Conservation (phyloP, 139 green algal genomes). For the Coelastrella sp. region DNA sequence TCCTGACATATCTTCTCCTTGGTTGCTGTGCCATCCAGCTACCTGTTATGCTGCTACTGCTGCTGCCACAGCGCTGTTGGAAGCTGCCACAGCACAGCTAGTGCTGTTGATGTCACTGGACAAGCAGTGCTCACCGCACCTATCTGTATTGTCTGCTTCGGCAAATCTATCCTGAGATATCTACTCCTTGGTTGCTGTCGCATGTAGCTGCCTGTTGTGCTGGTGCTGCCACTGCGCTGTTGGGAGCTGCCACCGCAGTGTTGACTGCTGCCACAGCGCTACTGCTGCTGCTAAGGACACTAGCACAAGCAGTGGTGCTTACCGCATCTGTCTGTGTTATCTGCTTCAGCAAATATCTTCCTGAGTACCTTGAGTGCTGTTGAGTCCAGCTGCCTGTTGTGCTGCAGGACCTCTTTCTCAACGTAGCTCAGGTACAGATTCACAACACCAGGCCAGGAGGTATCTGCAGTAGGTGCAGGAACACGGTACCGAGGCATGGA, state of each 20-base stretch:
- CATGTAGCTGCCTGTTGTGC: too few species aligned
- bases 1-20: too few species aligned
- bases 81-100: too few species aligned
- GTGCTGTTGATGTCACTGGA: neutral
- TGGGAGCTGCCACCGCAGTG: neutral
- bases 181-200: too few species aligned
- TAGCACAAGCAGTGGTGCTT: too few species aligned
- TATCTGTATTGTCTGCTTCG: too few species aligned
- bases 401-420: neutral
- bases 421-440: constrained; percentile 13
- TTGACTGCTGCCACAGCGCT: neutral
- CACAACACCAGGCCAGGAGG: constrained; percentile 26
- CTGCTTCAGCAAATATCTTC: constrained; percentile 11
- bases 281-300: neutral
- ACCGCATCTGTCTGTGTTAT: constrained; percentile 44
- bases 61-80: too few species aligned
- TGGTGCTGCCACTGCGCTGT: neutral
- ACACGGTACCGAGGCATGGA: neutral
- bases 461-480: neutral
- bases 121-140: too few species aligned
- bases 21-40: too few species aligned
- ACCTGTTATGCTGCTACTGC: too few species aligned
- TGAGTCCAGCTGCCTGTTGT: constrained; percentile 23
- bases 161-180: too few species aligned
- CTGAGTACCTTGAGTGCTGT: neutral